These are phyloP conservation scores for Tephrocybe sp. DNA, from an alignment of 768 basidiomycete species.

Conservation along the genomic window DNA sequence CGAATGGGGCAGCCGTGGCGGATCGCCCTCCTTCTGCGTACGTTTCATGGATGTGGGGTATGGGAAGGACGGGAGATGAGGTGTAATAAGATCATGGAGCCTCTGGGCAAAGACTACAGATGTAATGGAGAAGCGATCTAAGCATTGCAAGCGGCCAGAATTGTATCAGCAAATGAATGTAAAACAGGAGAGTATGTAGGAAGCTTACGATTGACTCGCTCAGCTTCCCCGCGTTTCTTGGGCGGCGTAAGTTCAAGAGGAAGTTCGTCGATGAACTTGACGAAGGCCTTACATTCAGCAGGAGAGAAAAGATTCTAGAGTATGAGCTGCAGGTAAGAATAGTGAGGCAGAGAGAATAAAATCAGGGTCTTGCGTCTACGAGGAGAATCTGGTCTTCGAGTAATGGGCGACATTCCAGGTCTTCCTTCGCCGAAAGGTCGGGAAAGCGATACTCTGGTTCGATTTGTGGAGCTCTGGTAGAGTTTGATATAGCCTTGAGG, in stretches of 20 bases:
- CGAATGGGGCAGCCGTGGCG: conserved; percentile 46
- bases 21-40: conserved; percentile 1
- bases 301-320: conserved; percentile 54
- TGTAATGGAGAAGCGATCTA: conserved; percentile 63
- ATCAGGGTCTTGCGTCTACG: conserved; percentile 45
- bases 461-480: not conserved
- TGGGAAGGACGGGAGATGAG: conserved; percentile 60
- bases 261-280: conserved; percentile 58
- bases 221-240: conserved; percentile 72
- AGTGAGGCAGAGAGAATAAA: not conserved
- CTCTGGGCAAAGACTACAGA: conserved; percentile 58
- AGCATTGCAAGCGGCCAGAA: not conserved
- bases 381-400: conserved; percentile 67
- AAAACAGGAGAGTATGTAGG: not conserved
- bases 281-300: conserved; percentile 60
- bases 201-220: conserved; percentile 62
- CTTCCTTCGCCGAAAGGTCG: conserved; percentile 40
- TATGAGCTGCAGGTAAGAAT: conserved; percentile 5
- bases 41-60: conserved; percentile 40
- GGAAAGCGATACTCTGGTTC: conserved; percentile 33
- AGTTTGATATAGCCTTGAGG: not conserved
- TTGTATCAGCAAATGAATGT: not conserved
- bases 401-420: conserved; percentile 45
- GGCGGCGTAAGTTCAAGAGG: conserved; percentile 68
- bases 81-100: conserved; percentile 48